A percentile compares a stretch with the other conserved stretches of the same genome.
Evolutionary conservation across 108 stramenopile genomes (phyloP).

Genomic region (Schizochytrium sp.): DNA sequence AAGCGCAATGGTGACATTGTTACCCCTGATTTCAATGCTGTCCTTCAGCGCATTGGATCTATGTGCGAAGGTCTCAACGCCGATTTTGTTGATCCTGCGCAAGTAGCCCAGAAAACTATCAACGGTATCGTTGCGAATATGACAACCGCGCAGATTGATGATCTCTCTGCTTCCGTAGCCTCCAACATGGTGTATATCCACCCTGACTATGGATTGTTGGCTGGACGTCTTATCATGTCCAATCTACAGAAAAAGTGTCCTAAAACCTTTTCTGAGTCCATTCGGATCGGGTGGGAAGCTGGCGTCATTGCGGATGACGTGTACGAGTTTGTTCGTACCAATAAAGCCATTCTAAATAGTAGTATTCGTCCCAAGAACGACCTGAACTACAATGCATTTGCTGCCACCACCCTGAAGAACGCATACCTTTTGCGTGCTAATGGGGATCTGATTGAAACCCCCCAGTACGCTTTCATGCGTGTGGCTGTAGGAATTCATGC

Average conservation of each 20-base stretch:
- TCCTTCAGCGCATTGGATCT: constrained; percentile 68
- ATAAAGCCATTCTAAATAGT: constrained; percentile 67
- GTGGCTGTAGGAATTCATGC: constrained; percentile 96
- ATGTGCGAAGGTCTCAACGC: constrained; percentile 66
- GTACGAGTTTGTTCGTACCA: constrained; percentile 33
- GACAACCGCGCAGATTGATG: constrained; percentile 89
- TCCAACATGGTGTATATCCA: constrained; percentile 93
- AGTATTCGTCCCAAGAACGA: constrained; percentile 85
- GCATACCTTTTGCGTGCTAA: constrained; percentile 80
- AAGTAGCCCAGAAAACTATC: constrained; percentile 77
- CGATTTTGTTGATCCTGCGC: not conserved
- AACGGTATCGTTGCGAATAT: constrained; percentile 88
- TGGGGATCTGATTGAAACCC: constrained; percentile 83
- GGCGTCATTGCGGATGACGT: not conserved
- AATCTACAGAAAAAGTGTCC: constrained; percentile 89
- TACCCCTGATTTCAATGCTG: constrained; percentile 75
- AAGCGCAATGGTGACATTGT: not conserved
- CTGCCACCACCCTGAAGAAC: constrained; percentile 94
- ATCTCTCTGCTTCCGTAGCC: constrained; percentile 92
- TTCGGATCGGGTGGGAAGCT: constrained; percentile 71
- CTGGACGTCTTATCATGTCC: constrained; percentile 87
- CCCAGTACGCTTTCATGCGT: constrained; percentile 96
- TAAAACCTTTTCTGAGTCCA: constrained; percentile 83
- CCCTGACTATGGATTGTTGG: constrained; percentile 89
- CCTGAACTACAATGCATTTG: constrained; percentile 91